Evolutionary conservation across 805 yeast species (phyloP).

Genomic region (Isabelozyma gotoi): DNA sequence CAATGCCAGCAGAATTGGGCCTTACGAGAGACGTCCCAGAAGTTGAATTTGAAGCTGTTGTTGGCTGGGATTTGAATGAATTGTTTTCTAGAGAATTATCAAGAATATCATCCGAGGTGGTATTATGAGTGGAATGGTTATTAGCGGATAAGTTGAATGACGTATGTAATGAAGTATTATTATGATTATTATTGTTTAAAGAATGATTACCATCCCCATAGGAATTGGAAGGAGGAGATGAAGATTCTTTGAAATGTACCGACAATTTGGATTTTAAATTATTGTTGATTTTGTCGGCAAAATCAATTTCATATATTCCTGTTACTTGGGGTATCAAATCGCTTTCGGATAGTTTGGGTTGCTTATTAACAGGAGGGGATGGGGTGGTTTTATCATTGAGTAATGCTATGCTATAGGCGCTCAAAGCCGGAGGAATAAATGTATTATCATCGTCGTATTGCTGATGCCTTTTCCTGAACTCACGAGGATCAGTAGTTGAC

Average conservation of each 20-base stretch:
- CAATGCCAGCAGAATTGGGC: conserved; percentile 13
- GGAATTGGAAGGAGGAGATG: conserved; percentile 2
- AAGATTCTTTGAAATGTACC: conserved; percentile 27
- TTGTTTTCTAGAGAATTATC: conserved; percentile 9
- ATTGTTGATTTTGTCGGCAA: conserved; percentile 20
- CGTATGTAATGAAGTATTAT: conserved; percentile 8
- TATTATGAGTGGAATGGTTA: conserved; percentile 9
- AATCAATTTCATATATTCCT: conserved; percentile 32
- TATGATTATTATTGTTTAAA: neutral
- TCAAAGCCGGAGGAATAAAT: conserved; percentile 58
- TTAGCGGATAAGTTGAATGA: conserved; percentile 11
- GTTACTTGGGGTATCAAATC: conserved; percentile 14
- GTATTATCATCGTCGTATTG: conserved; percentile 46
- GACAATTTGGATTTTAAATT: conserved; percentile 29
- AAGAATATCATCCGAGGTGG: conserved; percentile 13
- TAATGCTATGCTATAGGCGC: conserved; percentile 57
- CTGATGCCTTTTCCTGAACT: conserved; percentile 10
- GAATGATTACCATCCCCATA: neutral
- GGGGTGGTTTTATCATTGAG: conserved; percentile 32
- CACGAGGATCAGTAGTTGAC: too few species aligned
- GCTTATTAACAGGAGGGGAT: conserved; percentile 1
- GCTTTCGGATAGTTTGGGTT: conserved; percentile 4
- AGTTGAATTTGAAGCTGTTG: conserved; percentile 9
- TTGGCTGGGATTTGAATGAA: conserved; percentile 6
- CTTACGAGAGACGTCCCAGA: conserved; percentile 1